These are phyloP conservation scores for Dalechampia spathulata DNA, from an alignment of 441 rosid species.

Conservation along the genomic window DNA sequence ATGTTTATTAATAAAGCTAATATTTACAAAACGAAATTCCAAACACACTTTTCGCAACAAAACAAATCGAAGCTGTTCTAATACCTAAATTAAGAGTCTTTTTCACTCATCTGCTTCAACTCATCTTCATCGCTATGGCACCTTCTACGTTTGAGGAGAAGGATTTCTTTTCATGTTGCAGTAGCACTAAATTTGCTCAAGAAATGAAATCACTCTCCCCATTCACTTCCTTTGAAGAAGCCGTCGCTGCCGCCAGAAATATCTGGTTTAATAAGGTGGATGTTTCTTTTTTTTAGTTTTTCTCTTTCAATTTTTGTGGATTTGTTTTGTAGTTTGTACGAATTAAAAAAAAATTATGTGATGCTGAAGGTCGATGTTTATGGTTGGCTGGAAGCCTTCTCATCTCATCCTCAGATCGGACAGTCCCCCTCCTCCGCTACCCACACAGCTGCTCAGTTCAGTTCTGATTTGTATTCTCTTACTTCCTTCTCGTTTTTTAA, in stretches of 20 bases:
- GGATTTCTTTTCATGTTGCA: slow-evolving; percentile 61
- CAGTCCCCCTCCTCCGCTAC: slow-evolving; percentile 31
- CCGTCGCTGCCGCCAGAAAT: slow-evolving; percentile 45
- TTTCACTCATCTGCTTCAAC: no score
- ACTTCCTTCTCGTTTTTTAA: neutral
- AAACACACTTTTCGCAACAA: no score
- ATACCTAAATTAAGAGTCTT: no score
- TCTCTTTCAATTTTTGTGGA: neutral
- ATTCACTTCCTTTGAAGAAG: slow-evolving; percentile 37
- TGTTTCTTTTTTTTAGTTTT: neutral
- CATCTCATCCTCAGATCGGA: slow-evolving; percentile 84
- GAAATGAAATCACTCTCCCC: slow-evolving; percentile 48
- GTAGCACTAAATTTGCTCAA: slow-evolving; percentile 59
- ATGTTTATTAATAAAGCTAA: no score
- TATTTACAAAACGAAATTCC: no score
- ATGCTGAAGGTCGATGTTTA: slow-evolving; percentile 59
- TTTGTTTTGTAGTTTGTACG: neutral
- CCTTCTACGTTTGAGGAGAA: slow-evolving; percentile 41
- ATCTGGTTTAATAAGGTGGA: slow-evolving; percentile 66
- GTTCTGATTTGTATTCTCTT: neutral
- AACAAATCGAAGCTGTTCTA: no score
- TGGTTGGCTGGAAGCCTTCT: slow-evolving; percentile 82
- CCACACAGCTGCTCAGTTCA: slow-evolving; percentile 38
- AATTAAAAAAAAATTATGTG: no score
- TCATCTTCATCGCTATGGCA: no score